Evolutionary conservation across 257 asterid genomes (phyloP).

Genomic region (Asclepias syriaca): DNA sequence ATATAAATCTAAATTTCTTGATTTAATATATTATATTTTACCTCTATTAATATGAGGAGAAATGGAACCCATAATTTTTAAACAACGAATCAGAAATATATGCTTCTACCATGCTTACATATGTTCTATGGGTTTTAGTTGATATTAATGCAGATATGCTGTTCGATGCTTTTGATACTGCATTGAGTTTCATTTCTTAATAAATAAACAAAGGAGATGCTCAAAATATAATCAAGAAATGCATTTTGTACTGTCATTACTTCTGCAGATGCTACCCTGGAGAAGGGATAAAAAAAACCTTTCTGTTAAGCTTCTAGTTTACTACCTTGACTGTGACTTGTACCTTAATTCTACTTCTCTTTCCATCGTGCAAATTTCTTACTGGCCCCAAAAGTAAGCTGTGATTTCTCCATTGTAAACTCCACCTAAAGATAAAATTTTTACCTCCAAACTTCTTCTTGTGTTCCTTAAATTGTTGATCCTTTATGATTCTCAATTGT

Average conservation of each 20-base stretch:
- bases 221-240: not conserved
- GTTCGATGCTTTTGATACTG: not conserved
- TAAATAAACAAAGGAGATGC: not conserved
- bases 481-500: not conserved
- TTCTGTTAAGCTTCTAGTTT: not conserved
- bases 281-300: not conserved
- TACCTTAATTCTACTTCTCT: not conserved
- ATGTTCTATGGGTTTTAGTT: not conserved
- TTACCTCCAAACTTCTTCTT: not conserved
- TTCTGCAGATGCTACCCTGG: not conserved
- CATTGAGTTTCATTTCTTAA: not conserved
- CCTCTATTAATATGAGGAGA: not conserved
- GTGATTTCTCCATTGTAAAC: not conserved
- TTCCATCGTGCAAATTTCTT: not conserved
- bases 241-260: not conserved
- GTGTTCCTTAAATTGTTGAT: not conserved
- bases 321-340: not conserved
- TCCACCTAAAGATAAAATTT: conserved; percentile 2
- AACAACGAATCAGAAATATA: not conserved
- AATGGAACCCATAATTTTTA: not conserved
- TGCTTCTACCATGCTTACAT: not conserved
- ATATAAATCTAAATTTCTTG: not conserved
- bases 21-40: not conserved
- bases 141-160: not conserved
- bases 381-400: not conserved